Evolutionary conservation across 306 rosid genomes (phyloP).

Genomic region (Argentina anserina): DNA sequence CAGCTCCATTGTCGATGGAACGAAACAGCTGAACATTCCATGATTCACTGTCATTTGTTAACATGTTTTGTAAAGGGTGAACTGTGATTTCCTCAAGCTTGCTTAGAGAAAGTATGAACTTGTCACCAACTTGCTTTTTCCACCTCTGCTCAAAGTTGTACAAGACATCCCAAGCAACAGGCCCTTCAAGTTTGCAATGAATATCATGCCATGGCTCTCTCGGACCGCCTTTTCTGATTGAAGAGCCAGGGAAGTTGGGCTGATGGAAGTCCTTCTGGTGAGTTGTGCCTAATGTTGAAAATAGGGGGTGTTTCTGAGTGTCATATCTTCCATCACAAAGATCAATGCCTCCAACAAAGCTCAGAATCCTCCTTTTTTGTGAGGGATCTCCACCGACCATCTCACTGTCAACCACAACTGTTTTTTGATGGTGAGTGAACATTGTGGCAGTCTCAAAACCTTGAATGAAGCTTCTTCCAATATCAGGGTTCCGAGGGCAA

Average conservation of each 20-base stretch:
- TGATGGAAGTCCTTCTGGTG: slow-evolving; percentile 76
- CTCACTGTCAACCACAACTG: slow-evolving; percentile 52
- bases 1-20: slow-evolving; percentile 81
- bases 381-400: slow-evolving; percentile 11
- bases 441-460: slow-evolving; percentile 51
- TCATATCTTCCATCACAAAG: slow-evolving; percentile 89
- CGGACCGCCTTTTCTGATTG: slow-evolving; percentile 79
- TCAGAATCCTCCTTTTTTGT: slow-evolving; percentile 38
- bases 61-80: slow-evolving; percentile 17
- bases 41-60: slow-evolving; percentile 26
- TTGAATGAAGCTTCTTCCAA: slow-evolving; percentile 55
- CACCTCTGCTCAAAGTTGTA: slow-evolving; percentile 80
- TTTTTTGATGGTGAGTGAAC: slow-evolving; percentile 92
- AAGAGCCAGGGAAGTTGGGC: slow-evolving; percentile 67
- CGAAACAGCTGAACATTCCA: slow-evolving; percentile 88
- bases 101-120: slow-evolving; percentile 30
- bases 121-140: slow-evolving; percentile 54
- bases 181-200: slow-evolving; percentile 77
- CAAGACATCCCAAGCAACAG: slow-evolving; percentile 77
- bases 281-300: slow-evolving; percentile 42
- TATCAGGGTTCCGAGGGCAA: slow-evolving; percentile 71
- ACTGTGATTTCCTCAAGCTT: slow-evolving; percentile 28
- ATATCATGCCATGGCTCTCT: slow-evolving; percentile 97
- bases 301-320: slow-evolving; percentile 56
- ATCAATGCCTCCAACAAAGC: slow-evolving; percentile 87